Conservation (phyloP, 805 yeast genomes). For the Sugiyamaella chiloensis region DNA sequence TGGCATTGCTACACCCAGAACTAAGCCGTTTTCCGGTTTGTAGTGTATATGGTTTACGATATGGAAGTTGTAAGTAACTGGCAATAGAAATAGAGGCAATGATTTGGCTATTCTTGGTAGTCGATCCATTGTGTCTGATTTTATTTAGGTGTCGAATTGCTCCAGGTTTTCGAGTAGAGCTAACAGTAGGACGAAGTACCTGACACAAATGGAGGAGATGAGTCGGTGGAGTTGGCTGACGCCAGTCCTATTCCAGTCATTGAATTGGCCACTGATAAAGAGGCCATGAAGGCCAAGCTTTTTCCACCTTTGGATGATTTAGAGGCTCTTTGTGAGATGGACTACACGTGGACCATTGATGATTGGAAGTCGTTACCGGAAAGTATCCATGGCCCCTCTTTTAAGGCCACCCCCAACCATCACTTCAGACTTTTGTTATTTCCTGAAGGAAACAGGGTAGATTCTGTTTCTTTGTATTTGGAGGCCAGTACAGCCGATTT, state of each 20-base stretch:
- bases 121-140: no score
- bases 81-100: no score
- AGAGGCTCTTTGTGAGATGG: conserved; percentile 16
- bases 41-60: not conserved
- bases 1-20: not conserved
- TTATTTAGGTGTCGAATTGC: no score
- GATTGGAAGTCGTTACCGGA: conserved; percentile 38
- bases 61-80: conserved; percentile 16
- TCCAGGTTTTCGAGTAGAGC: no score
- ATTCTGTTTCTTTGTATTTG: conserved; percentile 67
- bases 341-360: conserved; percentile 35
- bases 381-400: conserved; percentile 32
- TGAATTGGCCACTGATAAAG: conserved; percentile 13
- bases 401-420: conserved; percentile 30
- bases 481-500: conserved; percentile 53
- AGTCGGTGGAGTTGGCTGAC: no score
- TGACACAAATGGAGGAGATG: not conserved
- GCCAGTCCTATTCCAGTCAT: no score
- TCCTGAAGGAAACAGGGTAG: conserved; percentile 67
- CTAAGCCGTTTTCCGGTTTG: not conserved
- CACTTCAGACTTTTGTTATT: conserved; percentile 60
- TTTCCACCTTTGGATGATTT: conserved; percentile 7
- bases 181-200: conserved; percentile 6
- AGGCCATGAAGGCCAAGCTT: conserved; percentile 14
- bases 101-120: no score